Percentiles rank a stretch among this genome's conserved stretches.
phyloP scores from a whole-genome alignment of 139 green algal species.

The Chlorella sp. region DNA sequence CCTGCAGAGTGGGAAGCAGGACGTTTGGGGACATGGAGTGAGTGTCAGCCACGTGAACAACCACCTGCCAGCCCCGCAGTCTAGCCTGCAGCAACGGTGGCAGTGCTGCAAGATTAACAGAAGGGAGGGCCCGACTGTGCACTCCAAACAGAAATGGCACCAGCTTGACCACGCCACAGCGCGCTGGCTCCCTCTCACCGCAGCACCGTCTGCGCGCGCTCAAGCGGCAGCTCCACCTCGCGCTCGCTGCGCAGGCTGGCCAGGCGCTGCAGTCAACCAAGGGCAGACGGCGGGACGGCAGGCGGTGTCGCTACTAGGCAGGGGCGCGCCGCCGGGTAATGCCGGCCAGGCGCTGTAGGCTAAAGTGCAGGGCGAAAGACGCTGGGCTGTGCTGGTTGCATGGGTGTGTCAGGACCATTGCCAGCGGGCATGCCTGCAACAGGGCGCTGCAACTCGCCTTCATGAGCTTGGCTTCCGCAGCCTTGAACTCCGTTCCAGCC shows the following conservation, averaged over 20 bases:
- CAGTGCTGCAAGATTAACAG: neutral
- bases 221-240: constrained; percentile 23
- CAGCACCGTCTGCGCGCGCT: constrained; percentile 35
- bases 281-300: too few relatives aligned
- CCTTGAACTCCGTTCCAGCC: neutral
- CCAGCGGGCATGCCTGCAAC: too few relatives aligned
- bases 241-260: neutral
- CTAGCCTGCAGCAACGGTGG: neutral
- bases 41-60: neutral
- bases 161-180: neutral
- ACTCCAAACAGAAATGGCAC: neutral
- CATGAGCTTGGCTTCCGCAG: neutral
- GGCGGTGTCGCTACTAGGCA: too few relatives aligned
- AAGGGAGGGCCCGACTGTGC: neutral
- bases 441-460: neutral
- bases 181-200: neutral
- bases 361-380: too few relatives aligned
- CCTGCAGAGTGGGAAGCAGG: neutral
- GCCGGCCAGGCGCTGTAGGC: too few relatives aligned
- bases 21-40: too few relatives aligned
- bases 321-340: too few relatives aligned
- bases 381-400: too few relatives aligned
- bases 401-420: too few relatives aligned
- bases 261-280: neutral
- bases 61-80: too few relatives aligned